Evolutionary conservation across 495 filamentous ascomycete genomes (phyloP).

Genomic region (Lichenothelia convexa): DNA sequence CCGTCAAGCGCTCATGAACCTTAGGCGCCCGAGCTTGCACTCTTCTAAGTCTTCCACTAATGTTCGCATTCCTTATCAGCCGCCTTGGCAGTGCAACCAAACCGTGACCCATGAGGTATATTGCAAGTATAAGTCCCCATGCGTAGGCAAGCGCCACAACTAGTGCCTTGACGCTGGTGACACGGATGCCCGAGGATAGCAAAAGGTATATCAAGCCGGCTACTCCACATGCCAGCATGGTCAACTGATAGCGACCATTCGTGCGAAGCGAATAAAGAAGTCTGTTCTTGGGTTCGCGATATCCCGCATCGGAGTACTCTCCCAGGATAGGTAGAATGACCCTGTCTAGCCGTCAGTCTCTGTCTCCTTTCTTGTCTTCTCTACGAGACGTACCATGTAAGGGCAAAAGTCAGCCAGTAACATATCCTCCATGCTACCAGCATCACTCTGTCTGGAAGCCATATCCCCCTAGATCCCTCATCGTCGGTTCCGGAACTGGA

Average conservation of each 20-base stretch:
- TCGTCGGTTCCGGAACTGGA: constrained; percentile 59
- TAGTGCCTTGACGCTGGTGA: constrained; percentile 50
- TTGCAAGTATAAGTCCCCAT: constrained; percentile 78
- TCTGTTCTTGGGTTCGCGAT: constrained; percentile 64
- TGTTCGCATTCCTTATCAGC: constrained; percentile 56
- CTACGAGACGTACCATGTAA: constrained; percentile 52
- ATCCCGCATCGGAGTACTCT: constrained; percentile 85
- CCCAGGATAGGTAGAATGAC: constrained; percentile 82
- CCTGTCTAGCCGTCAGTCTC: constrained; percentile 27
- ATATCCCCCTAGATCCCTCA: constrained; percentile 43
- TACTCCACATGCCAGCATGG: constrained; percentile 49
- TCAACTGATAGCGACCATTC: constrained; percentile 76
- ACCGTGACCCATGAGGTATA: constrained; percentile 94
- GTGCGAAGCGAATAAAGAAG: constrained; percentile 64
- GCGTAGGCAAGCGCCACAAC: constrained; percentile 88
- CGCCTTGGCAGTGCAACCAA: constrained; percentile 76
- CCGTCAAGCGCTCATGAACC: constrained; percentile 71
- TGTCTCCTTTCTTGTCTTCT: neutral
- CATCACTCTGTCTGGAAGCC: constrained; percentile 47
- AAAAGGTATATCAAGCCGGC: constrained; percentile 73
- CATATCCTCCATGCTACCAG: constrained; percentile 79
- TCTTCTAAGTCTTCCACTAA: constrained; percentile 48
- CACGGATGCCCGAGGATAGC: constrained; percentile 52
- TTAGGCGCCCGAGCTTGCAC: constrained; percentile 65
- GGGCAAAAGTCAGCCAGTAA: constrained; percentile 89